These are phyloP conservation scores for Pyrus betulifolia DNA, from an alignment of 306 rosid species.

Conservation along the genomic window DNA sequence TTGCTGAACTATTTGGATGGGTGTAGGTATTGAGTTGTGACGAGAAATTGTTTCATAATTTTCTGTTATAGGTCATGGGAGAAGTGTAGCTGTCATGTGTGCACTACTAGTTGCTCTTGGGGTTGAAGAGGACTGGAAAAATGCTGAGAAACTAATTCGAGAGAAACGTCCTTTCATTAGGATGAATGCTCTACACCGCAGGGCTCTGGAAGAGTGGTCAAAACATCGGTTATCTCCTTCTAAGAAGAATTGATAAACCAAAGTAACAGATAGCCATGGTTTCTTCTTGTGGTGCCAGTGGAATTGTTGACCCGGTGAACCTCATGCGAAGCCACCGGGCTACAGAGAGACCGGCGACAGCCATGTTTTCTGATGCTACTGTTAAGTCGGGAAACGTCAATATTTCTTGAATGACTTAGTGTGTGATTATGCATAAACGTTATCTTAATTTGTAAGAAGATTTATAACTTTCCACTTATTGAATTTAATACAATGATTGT, in stretches of 20 bases:
- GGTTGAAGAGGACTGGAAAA: conserved; percentile 75
- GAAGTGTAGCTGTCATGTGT: conserved; percentile 93
- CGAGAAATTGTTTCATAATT: neutral
- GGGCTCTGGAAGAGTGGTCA: conserved; percentile 87
- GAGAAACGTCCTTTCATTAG: conserved; percentile 61
- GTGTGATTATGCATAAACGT: too few relatives aligned
- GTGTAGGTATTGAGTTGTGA: neutral
- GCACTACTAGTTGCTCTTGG: conserved; percentile 84
- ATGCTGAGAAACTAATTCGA: conserved; percentile 67
- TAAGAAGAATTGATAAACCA: conserved; percentile 26
- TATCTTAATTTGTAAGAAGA: too few relatives aligned
- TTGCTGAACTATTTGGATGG: neutral
- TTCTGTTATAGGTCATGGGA: conserved; percentile 64
- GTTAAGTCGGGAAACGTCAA: neutral
- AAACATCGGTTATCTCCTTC: conserved; percentile 45
- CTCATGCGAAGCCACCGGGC: too few relatives aligned
- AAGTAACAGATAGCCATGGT: conserved; percentile 6
- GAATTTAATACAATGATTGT: too few relatives aligned
- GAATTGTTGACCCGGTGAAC: too few relatives aligned
- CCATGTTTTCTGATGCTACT: neutral
- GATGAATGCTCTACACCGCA: conserved; percentile 74
- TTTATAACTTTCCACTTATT: too few relatives aligned
- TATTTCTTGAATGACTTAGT: too few relatives aligned
- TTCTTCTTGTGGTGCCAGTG: conserved; percentile 8
- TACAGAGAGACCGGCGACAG: too few relatives aligned